phyloP scores from a whole-genome alignment of 768 basidiomycete species.

The Amanita exitialis region DNA sequence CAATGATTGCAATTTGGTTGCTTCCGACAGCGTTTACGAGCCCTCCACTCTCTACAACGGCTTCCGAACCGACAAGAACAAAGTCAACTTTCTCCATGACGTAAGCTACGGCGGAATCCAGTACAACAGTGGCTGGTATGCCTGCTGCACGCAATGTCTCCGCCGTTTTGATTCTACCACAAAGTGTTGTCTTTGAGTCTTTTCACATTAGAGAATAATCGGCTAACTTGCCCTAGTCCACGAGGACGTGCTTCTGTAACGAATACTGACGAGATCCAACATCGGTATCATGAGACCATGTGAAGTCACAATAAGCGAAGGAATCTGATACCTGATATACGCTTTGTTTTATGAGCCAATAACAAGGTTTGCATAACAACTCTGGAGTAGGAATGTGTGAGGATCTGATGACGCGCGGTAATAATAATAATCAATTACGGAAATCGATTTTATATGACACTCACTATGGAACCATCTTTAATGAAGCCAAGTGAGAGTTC shows the following conservation, averaged over 20 bases:
- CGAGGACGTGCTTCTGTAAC: slow-evolving; percentile 93
- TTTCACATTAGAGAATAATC: slow-evolving; percentile 9
- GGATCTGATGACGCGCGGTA: slow-evolving; percentile 49
- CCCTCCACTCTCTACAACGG: slow-evolving; percentile 94
- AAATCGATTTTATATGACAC: slow-evolving; percentile 12
- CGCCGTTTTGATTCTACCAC: slow-evolving; percentile 77
- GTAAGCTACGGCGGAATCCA: slow-evolving; percentile 95
- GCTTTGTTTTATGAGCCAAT: slow-evolving; percentile 82
- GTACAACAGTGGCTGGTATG: slow-evolving; percentile 87
- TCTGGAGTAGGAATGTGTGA: slow-evolving; percentile 94
- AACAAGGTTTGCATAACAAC: slow-evolving; percentile 92
- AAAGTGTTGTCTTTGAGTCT: slow-evolving; percentile 11
- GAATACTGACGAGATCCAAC: slow-evolving; percentile 48
- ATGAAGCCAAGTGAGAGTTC: slow-evolving; percentile 86
- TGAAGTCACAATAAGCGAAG: slow-evolving; percentile 6
- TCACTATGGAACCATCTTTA: slow-evolving; percentile 85
- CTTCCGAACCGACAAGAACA: slow-evolving; percentile 94
- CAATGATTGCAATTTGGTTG: slow-evolving; percentile 94
- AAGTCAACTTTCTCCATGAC: slow-evolving; percentile 95
- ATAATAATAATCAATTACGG: slow-evolving; percentile 5
- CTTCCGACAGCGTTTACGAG: slow-evolving; percentile 90
- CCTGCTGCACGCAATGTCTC: slow-evolving; percentile 80
- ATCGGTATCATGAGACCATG: slow-evolving; percentile 12
- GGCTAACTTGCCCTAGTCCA: slow-evolving; percentile 64
- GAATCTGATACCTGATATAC: slow-evolving; percentile 80